A percentile compares a stretch with the other conserved stretches of the same genome.
Evolutionary conservation across 1,139 yeast genomes (phyloP).

Genomic region (Insectozyma bohioensis): DNA sequence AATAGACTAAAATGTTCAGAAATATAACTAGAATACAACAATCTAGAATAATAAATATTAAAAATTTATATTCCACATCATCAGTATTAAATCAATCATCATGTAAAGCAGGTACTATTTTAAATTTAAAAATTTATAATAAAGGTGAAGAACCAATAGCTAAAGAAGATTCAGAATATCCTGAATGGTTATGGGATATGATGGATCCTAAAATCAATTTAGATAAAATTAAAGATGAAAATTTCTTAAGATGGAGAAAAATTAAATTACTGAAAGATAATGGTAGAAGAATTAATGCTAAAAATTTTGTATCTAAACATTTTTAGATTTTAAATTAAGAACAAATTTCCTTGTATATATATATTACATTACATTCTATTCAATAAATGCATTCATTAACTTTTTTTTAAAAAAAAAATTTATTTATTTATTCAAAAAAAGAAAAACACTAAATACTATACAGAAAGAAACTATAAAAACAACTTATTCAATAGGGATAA

Average conservation of each 20-base stretch:
- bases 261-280: constrained; percentile 66
- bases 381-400: no score
- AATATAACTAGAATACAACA: constrained; percentile 3
- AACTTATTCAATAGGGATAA: constrained; percentile 15
- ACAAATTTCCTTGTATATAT: constrained; percentile 26
- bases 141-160: constrained; percentile 90
- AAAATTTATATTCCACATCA: constrained; percentile 4
- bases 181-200: constrained; percentile 93
- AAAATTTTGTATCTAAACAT: constrained; percentile 69
- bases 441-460: constrained; percentile 2
- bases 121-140: constrained; percentile 76
- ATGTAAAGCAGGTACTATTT: constrained; percentile 73
- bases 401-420: constrained; percentile 1
- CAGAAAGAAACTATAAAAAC: neutral
- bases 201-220: constrained; percentile 62
- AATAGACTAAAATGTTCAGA: constrained; percentile 7
- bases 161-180: constrained; percentile 82
- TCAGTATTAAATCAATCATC: constrained; percentile 30
- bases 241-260: constrained; percentile 67
- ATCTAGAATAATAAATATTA: constrained; percentile 5
- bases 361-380: no score
- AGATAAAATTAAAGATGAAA: constrained; percentile 51
- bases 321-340: no score
- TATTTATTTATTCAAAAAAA: neutral
- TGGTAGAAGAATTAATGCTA: constrained; percentile 69